A percentile compares a stretch with the other conserved stretches of the same genome.
Evolutionary conservation across 2,329 filamentous ascomycete genomes (phyloP).

Genomic region (Trichophyton benhamiae): DNA sequence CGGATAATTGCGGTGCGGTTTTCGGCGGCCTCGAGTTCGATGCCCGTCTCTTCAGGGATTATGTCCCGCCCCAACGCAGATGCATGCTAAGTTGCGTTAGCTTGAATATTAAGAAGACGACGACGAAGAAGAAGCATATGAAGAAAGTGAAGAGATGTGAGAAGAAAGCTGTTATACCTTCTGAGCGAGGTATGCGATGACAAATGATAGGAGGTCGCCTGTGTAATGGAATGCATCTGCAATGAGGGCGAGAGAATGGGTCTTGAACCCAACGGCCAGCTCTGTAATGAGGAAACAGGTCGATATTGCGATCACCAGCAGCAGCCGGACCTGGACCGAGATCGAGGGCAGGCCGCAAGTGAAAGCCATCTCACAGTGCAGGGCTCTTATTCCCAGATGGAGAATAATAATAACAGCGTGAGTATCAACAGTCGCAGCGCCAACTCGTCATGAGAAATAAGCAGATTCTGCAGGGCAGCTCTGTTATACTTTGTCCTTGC

Average conservation of each 20-base stretch:
- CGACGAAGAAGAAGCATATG: background rate
- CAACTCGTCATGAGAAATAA: background rate
- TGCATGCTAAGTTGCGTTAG: background rate
- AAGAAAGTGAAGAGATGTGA: background rate
- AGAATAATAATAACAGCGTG: background rate
- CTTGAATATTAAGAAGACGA: background rate
- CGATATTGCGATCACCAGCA: constrained; percentile 12
- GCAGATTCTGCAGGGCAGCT: background rate
- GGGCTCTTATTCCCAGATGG: background rate
- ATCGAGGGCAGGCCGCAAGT: background rate
- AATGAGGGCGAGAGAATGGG: constrained; percentile 57
- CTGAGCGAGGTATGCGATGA: constrained; percentile 11
- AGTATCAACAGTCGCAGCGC: background rate
- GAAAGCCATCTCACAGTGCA: background rate
- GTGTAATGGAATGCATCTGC: constrained; percentile 73
- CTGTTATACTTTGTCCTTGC: too few species aligned
- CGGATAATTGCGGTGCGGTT: constrained; percentile 3
- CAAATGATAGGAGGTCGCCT: constrained; percentile 20
- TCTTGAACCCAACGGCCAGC: constrained; percentile 51
- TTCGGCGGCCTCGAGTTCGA: background rate
- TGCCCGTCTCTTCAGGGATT: background rate
- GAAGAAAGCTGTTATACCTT: constrained; percentile 5
- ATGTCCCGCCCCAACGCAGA: background rate
- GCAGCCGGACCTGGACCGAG: constrained; percentile 9
- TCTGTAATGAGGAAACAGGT: constrained; percentile 10